Evolutionary conservation across 768 basidiomycete species (phyloP).

Genomic region (Lactarius tabidus): DNA sequence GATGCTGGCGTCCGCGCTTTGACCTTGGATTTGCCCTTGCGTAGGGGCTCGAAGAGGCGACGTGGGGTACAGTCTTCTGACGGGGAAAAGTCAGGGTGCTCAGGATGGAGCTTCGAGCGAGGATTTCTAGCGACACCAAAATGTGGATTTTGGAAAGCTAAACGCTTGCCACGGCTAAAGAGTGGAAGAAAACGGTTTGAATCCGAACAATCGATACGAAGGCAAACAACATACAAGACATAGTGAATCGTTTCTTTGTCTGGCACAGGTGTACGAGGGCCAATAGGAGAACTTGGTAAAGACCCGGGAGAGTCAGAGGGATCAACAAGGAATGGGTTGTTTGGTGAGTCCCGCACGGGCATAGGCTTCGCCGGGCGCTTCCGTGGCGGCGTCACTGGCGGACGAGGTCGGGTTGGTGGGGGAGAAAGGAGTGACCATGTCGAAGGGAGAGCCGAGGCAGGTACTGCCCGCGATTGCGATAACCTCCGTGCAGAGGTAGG

Average conservation of each 20-base stretch:
- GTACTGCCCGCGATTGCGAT: slow-evolving; percentile 23
- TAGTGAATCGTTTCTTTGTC: slow-evolving; percentile 24
- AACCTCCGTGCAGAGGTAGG: slow-evolving; percentile 21
- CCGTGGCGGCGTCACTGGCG: slow-evolving; percentile 22
- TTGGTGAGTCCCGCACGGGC: slow-evolving; percentile 27
- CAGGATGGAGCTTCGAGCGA: slow-evolving; percentile 19
- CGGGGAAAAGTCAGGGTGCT: slow-evolving; percentile 26
- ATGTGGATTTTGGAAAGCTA: slow-evolving; percentile 25
- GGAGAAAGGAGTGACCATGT: slow-evolving; percentile 26
- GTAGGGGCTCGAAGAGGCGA: slow-evolving; percentile 18
- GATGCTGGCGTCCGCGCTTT: not conserved
- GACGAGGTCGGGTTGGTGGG: slow-evolving; percentile 24
- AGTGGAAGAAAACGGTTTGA: not conserved
- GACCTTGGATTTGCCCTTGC: not conserved
- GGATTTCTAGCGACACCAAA: slow-evolving; percentile 16
- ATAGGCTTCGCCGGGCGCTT: slow-evolving; percentile 13
- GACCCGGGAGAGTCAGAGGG: slow-evolving; percentile 19
- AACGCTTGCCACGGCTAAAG: slow-evolving; percentile 24
- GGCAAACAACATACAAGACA: slow-evolving; percentile 22
- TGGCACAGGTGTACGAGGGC: slow-evolving; percentile 20
- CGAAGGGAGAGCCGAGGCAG: slow-evolving; percentile 9
- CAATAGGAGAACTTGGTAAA: slow-evolving; percentile 23
- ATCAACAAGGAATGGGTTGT: slow-evolving; percentile 26
- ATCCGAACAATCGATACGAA: not conserved
- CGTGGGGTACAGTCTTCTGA: slow-evolving; percentile 26